Evolutionary conservation across 306 rosid genomes (phyloP).

Genomic region (Medicago lupulina): DNA sequence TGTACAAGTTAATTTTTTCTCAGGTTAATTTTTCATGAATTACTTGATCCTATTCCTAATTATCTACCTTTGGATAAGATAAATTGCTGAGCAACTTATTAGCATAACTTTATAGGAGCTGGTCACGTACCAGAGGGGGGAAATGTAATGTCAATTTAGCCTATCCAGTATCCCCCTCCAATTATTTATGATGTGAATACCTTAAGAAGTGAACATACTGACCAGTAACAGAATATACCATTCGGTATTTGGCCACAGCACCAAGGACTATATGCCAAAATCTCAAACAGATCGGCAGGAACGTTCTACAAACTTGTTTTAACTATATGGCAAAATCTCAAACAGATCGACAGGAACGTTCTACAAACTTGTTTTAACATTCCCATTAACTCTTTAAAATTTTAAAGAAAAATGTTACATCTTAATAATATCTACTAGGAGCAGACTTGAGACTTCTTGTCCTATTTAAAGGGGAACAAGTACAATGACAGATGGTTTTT

Average conservation of each 20-base stretch:
- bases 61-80: neutral
- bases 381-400: neutral
- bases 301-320: neutral
- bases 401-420: constrained; percentile 19
- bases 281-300: constrained; percentile 14
- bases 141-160: neutral
- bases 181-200: neutral
- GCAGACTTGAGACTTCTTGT: neutral
- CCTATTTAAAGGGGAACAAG: constrained; percentile 10
- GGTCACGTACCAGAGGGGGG: neutral
- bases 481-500: neutral
- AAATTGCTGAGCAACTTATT: neutral
- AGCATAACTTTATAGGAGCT: neutral
- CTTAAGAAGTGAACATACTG: neutral
- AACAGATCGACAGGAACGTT: neutral
- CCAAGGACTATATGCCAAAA: neutral
- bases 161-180: neutral
- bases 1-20: neutral
- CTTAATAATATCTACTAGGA: constrained; percentile 3
- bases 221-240: constrained; percentile 8
- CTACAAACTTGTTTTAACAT: neutral
- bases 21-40: constrained; percentile 15
- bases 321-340: neutral
- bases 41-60: neutral
- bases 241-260: neutral